Base-by-base conservation (phyloP, 257 asterid species). In the Gentiana dahurica region DNA sequence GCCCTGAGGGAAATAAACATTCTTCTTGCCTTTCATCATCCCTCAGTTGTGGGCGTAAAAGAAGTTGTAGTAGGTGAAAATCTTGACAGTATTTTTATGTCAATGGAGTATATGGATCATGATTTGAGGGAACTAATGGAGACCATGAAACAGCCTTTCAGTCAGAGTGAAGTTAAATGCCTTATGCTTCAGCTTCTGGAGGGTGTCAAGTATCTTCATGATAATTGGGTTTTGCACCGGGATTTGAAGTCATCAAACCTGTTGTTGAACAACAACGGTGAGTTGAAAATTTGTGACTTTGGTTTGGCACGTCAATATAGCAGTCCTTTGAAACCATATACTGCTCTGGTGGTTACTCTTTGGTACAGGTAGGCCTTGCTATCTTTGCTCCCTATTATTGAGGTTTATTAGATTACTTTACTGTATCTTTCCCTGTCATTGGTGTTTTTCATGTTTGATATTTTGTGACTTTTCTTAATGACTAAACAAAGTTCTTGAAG, bases 71-170 rank as follows among this genome's bases (percentile, higher is more conserved):
- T 83, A 2, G 94, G 94, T 6, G 76, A 78, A 73, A 70, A 61
- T 66, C 87, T 83, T 63, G 91, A 89, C 62, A 75, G 82, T 75
- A 83, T 89, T 63, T 89, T 66, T 73, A 77, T 88, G 95, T 94
- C 79, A 69, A 88, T 88, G 97, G 97, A 88, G 77, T 88, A 88
- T 77, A 85, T 88, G 97, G 97, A 88, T 73, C 95, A 85, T 67
- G 97, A 88, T 70, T 83, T 88, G 53, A 85, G 79, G 75, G 87
- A 69, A 58, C 64, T 88, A 62, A 79, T 88, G 85, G 91, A 85
- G 75, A 71, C 89, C 59, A 89, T 86, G 82, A 78, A 67, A 64
- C 92, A 83, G 55, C 94, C 86, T 2, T 89, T 74, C 63, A 89
- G 81, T 73, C 92, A 83, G 54, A 81, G 92, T 71, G 95, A 85